Evolutionary conservation across 768 basidiomycete genomes (phyloP).

Genomic region (Trametes cinnabarina): DNA sequence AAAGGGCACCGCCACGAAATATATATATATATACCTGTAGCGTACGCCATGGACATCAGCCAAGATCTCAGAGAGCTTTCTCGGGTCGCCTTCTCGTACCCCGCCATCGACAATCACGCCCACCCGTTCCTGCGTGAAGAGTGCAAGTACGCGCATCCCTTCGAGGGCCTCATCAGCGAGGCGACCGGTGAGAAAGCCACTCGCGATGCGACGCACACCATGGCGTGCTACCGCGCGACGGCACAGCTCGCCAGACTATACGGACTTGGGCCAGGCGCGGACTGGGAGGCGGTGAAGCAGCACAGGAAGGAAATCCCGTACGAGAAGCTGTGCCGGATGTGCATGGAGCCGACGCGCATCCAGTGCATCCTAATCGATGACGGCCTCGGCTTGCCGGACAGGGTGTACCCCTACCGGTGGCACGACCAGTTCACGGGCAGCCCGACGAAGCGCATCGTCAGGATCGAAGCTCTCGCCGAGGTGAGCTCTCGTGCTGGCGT

Average conservation of each 20-base stretch:
- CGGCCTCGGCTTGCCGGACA: constrained; percentile 49
- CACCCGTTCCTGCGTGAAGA: constrained; percentile 60
- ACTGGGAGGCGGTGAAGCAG: constrained; percentile 62
- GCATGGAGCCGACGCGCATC: constrained; percentile 56
- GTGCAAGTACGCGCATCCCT: constrained; percentile 45
- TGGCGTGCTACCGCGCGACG: constrained; percentile 59
- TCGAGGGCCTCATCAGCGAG: constrained; percentile 68
- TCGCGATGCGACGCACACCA: constrained; percentile 50
- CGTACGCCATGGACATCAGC: constrained; percentile 17
- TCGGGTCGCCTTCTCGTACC: constrained; percentile 31
- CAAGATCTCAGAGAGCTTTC: constrained; percentile 18
- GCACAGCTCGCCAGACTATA: constrained; percentile 53
- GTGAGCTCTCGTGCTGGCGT: constrained; percentile 33
- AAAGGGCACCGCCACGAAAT: no score
- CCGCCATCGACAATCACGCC: constrained; percentile 78
- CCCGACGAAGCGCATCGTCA: constrained; percentile 58
- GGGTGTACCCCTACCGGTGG: constrained; percentile 54
- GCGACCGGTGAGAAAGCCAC: constrained; percentile 50
- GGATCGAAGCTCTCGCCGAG: constrained; percentile 73
- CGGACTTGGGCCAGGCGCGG: constrained; percentile 34
- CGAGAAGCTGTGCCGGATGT: constrained; percentile 52
- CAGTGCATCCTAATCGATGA: constrained; percentile 74
- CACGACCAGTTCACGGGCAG: constrained; percentile 58
- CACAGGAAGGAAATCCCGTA: constrained; percentile 47
- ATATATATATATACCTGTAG: no score